Conservation (phyloP, 2,329 filamentous ascomycete species). For the Tolypocladium tropicale region DNA sequence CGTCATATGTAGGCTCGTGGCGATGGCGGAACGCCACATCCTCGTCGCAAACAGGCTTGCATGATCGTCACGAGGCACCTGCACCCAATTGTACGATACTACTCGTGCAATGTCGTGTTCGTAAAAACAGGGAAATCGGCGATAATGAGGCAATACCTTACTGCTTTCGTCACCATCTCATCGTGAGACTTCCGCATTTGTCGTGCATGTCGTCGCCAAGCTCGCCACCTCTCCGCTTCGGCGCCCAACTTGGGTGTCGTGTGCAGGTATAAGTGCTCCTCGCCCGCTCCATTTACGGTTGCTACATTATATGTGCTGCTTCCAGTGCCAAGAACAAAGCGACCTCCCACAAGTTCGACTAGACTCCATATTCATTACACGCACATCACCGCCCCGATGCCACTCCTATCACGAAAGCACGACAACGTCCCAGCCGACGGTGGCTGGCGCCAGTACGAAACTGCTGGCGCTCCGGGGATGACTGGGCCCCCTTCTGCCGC, state of each 20-base stretch:
- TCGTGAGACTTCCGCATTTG: not conserved
- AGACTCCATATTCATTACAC: no score
- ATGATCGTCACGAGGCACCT: not conserved
- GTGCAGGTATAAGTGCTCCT: not conserved
- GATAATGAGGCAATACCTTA: not conserved
- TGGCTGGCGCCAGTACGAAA: not conserved
- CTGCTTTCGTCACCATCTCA: not conserved
- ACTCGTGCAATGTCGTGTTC: not conserved
- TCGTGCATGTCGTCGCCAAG: not conserved
- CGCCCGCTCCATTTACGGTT: not conserved
- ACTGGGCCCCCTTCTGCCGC: not conserved
- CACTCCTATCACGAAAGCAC: not conserved
- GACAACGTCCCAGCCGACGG: not conserved
- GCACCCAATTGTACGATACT: not conserved
- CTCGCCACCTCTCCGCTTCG: not conserved
- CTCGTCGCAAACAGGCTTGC: not conserved
- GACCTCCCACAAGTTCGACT: no score
- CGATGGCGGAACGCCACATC: not conserved
- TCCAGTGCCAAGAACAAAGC: no score
- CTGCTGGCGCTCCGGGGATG: not conserved
- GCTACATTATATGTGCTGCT: not conserved
- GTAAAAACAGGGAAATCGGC: not conserved
- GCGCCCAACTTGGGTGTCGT: no score
- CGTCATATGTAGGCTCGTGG: not conserved
- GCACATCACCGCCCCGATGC: not conserved